phyloP scores from a whole-genome alignment of 2,329 filamentous ascomycete species.

The Penicillium sp. region DNA sequence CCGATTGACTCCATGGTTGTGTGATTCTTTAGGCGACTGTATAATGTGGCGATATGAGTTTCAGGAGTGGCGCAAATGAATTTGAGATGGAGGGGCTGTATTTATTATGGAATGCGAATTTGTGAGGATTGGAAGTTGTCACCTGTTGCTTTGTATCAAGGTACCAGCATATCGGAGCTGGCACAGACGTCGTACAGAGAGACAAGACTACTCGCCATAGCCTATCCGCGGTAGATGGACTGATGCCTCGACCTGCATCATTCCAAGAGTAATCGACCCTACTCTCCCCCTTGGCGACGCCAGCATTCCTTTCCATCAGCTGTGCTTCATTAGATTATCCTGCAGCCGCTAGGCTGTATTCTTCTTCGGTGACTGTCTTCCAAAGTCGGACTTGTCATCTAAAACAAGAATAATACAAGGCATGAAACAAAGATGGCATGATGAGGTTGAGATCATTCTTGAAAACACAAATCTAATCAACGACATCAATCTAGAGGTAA shows the following conservation, averaged over 20 bases:
- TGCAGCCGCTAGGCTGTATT: no score
- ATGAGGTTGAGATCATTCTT: neutral
- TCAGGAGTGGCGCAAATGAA: neutral
- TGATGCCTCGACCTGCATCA: neutral
- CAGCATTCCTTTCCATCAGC: neutral
- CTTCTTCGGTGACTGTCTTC: no score
- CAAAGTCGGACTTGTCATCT: no score
- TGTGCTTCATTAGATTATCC: no score
- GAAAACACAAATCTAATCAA: neutral
- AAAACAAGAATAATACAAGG: neutral
- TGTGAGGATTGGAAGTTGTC: no score
- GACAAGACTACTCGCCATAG: no score
- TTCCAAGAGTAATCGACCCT: neutral
- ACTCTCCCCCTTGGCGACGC: neutral
- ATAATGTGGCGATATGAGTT: neutral
- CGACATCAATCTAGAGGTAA: neutral
- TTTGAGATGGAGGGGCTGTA: neutral
- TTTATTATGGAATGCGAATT: neutral
- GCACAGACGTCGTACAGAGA: no score
- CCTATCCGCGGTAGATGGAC: no score
- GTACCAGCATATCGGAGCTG: neutral
- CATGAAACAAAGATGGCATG: neutral
- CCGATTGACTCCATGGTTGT: constrained; percentile 42
- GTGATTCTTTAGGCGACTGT: constrained; percentile 15
- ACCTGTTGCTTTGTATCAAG: neutral